phyloP scores from a whole-genome alignment of 345 rosid species.

The Salix dunnii region DNA sequence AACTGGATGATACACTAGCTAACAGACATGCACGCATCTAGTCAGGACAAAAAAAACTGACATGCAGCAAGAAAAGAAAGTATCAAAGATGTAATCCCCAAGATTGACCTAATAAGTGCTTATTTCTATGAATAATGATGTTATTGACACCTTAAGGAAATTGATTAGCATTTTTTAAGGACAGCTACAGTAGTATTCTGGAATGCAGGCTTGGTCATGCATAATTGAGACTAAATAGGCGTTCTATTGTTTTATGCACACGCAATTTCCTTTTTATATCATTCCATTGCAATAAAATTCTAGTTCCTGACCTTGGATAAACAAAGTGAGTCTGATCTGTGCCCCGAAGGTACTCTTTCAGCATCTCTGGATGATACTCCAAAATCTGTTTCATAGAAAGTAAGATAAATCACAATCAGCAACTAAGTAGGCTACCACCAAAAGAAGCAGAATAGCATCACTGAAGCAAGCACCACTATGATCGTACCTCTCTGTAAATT shows the following conservation, averaged over 20 bases:
- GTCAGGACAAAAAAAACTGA: neutral
- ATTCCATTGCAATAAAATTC: neutral
- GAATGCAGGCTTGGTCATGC: neutral
- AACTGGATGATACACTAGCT: neutral
- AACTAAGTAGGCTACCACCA: slow-evolving; percentile 6
- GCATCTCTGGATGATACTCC: slow-evolving; percentile 55
- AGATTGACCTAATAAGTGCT: neutral
- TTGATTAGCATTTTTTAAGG: neutral
- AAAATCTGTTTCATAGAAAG: slow-evolving; percentile 56
- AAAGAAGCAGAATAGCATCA: slow-evolving; percentile 15
- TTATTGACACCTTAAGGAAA: neutral
- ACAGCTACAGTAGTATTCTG: neutral
- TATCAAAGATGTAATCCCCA: neutral
- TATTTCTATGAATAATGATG: neutral
- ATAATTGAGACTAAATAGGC: neutral
- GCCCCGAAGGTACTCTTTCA: slow-evolving; percentile 43
- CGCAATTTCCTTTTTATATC: neutral
- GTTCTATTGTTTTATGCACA: neutral
- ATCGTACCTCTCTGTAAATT: slow-evolving; percentile 84
- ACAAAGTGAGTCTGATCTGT: slow-evolving; percentile 74
- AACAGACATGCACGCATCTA: neutral
- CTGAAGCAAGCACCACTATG: neutral
- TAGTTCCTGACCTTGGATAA: slow-evolving; percentile 73
- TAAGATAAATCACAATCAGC: slow-evolving; percentile 10
- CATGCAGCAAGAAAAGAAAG: neutral